Evolutionary conservation across 1,284 basidiomycete genomes (phyloP).

Genomic region (Ustilago shanxiensis): DNA sequence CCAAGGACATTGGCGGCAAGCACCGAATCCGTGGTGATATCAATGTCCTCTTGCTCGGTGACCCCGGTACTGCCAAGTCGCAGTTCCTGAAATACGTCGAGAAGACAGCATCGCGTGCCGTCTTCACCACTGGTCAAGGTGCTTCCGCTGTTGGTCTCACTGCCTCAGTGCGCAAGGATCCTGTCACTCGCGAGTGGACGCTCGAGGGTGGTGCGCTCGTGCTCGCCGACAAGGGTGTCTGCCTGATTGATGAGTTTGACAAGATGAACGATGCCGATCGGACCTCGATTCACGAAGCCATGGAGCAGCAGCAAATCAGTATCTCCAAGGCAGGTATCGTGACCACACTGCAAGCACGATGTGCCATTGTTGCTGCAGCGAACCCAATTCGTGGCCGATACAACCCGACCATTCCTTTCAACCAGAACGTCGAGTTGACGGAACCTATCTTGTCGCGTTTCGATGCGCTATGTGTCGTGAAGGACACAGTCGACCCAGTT

Average conservation of each 20-base stretch:
- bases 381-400: slow-evolving; percentile 86
- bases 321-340: slow-evolving; percentile 99
- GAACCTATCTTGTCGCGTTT: slow-evolving; percentile 99
- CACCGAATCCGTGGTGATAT: slow-evolving; percentile 97
- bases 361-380: slow-evolving; percentile 96
- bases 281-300: slow-evolving; percentile 98
- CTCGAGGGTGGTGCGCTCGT: slow-evolving; percentile 97
- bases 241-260: slow-evolving; percentile 99
- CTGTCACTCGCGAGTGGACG: slow-evolving; percentile 97
- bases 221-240: slow-evolving; percentile 97
- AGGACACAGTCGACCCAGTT: slow-evolving; percentile 95
- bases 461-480: slow-evolving; percentile 97
- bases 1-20: slow-evolving; percentile 96
- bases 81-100: slow-evolving; percentile 99
- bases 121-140: slow-evolving; percentile 98
- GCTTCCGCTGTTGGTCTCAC: slow-evolving; percentile 98
- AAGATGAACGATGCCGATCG: slow-evolving; percentile 95
- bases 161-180: slow-evolving; percentile 96
- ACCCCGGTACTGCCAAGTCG: slow-evolving; percentile 98
- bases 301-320: slow-evolving; percentile 99
- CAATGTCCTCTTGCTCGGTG: slow-evolving; percentile 93
- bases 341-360: slow-evolving; percentile 94
- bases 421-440: slow-evolving; percentile 97
- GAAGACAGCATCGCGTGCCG: slow-evolving; percentile 94
- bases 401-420: slow-evolving; percentile 77